phyloP scores from a whole-genome alignment of 352 stramenopile species.

The Phytophthora megakarya region DNA sequence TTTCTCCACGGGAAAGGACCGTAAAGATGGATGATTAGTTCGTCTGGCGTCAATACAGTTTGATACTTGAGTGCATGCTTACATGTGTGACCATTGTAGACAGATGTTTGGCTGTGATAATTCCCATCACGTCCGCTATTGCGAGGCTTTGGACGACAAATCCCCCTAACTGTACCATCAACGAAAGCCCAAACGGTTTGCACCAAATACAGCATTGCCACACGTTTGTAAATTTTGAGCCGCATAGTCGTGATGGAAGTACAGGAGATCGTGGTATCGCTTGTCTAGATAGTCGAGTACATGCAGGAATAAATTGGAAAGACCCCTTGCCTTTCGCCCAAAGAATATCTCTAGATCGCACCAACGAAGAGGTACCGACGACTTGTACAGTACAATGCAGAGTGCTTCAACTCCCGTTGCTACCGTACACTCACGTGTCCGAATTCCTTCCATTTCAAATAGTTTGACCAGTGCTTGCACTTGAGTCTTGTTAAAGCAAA shows the following conservation, averaged over 20 bases:
- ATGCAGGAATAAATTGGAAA: constrained; percentile 24
- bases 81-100: no score
- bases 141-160: no score
- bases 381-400: constrained; percentile 17
- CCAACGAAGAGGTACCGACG: constrained; percentile 10
- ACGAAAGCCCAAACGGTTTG: constrained; percentile 12
- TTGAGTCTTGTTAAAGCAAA: background rate
- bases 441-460: background rate
- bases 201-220: constrained; percentile 15
- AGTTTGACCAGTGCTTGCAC: background rate
- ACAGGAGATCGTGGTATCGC: background rate
- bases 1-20: background rate
- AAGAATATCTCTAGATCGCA: constrained; percentile 6
- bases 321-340: background rate
- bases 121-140: no score
- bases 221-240: constrained; percentile 5
- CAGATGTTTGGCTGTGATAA: no score
- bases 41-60: no score
- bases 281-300: background rate
- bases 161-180: no score
- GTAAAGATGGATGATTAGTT: background rate
- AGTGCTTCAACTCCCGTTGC: constrained; percentile 11
- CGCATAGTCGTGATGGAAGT: constrained; percentile 8
- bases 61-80: no score
- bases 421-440: background rate